Percentiles rank a stretch among this genome's conserved stretches.
These are phyloP conservation scores for Rhizophora apiculata DNA, from an alignment of 345 rosid species.

Conservation along the genomic window DNA sequence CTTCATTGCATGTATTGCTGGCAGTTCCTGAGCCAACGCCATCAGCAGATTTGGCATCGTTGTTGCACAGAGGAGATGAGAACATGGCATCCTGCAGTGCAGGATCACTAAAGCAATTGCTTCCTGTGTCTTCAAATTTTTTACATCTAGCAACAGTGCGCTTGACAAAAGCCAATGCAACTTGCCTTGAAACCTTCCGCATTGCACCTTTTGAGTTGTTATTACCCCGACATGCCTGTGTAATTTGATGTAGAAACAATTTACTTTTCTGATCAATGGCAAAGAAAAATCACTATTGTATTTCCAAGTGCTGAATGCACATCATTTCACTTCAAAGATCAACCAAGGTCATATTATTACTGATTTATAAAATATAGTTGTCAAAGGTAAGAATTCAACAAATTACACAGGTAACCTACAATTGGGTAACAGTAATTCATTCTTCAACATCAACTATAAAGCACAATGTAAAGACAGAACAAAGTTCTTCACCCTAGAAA, in stretches of 20 bases:
- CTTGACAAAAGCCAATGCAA: conserved; percentile 46
- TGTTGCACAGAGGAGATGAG: conserved; percentile 35
- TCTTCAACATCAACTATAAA: no score
- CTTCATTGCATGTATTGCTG: conserved; percentile 78
- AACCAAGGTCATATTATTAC: no score
- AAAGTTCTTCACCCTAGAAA: no score
- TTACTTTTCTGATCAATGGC: neutral
- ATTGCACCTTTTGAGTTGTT: conserved; percentile 37
- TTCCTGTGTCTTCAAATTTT: conserved; percentile 51
- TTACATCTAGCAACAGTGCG: conserved; percentile 53
- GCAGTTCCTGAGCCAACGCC: conserved; percentile 96
- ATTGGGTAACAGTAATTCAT: no score
- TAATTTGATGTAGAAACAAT: conserved; percentile 12
- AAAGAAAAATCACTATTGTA: no score
- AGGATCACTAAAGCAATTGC: conserved; percentile 55
- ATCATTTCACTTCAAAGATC: no score
- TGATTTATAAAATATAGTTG: no score
- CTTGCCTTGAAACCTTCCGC: conserved; percentile 49
- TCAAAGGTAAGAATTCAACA: no score
- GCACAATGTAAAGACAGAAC: no score
- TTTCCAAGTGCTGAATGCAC: no score
- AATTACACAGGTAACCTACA: no score
- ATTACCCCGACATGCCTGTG: conserved; percentile 53
- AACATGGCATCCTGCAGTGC: conserved; percentile 42
- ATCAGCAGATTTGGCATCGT: conserved; percentile 74